Evolutionary conservation across 139 green algal species (phyloP).

Genomic region (Haematococcus lacustris): DNA sequence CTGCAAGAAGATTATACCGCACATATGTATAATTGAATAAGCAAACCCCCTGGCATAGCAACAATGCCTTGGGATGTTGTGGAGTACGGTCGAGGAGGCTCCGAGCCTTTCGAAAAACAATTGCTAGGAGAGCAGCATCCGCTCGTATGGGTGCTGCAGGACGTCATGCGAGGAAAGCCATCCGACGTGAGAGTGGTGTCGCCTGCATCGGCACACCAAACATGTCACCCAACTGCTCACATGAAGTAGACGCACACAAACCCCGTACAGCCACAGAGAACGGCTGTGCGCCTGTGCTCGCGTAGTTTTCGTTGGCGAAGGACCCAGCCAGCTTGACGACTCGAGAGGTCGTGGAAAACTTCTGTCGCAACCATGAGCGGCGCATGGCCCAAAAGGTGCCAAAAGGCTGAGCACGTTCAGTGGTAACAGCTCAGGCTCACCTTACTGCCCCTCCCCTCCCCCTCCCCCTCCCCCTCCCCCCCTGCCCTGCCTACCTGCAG

Average conservation of each 20-base stretch:
- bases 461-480: background rate
- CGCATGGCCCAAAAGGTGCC: slow-evolving; percentile 39
- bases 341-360: slow-evolving; percentile 30
- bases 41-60: no score
- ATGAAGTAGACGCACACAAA: background rate
- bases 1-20: no score
- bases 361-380: slow-evolving; percentile 38
- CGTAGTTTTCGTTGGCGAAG: slow-evolving; percentile 2
- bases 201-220: background rate
- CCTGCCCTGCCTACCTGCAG: slow-evolving; percentile 9
- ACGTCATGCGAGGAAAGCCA: slow-evolving; percentile 15
- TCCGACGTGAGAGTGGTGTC: slow-evolving; percentile 15
- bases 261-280: background rate
- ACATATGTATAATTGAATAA: no score
- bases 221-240: background rate
- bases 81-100: no score
- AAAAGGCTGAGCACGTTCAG: background rate
- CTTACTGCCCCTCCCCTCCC: background rate
- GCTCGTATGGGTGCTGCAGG: slow-evolving; percentile 34
- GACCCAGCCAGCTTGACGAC: slow-evolving; percentile 15
- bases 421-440: background rate
- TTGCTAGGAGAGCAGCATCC: slow-evolving; percentile 21
- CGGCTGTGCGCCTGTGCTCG: background rate
- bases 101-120: slow-evolving; percentile 26
- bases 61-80: no score